A percentile compares a stretch with the other conserved stretches of the same genome.
Conservation (phyloP, 805 yeast species). For the Maudiozyma pseudohumilis region DNA sequence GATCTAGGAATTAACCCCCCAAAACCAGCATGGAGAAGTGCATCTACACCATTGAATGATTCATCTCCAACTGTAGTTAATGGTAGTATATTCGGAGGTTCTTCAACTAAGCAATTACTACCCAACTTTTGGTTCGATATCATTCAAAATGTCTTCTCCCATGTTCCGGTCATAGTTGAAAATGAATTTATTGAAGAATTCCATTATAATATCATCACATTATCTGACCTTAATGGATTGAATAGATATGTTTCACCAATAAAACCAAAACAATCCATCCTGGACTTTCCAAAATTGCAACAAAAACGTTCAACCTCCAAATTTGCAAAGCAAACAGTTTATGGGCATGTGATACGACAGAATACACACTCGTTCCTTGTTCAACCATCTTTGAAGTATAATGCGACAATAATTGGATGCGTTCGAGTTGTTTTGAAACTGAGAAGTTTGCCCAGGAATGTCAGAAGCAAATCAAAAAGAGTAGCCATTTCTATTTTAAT, state of each 20-base stretch:
- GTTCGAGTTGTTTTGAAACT: slow-evolving; percentile 1
- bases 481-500: background rate
- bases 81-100: slow-evolving; percentile 2
- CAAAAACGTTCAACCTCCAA: slow-evolving; percentile 3
- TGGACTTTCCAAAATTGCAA: slow-evolving; percentile 12
- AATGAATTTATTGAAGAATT: slow-evolving; percentile 39
- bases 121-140: slow-evolving; percentile 1
- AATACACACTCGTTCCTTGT: slow-evolving; percentile 5
- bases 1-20: too few species aligned
- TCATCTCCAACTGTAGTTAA: slow-evolving; percentile 22
- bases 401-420: slow-evolving; percentile 3
- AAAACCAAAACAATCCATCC: slow-evolving; percentile 14
- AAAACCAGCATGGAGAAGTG: too few species aligned
- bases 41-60: slow-evolving; percentile 11
- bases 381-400: slow-evolving; percentile 6
- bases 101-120: background rate
- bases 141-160: slow-evolving; percentile 6
- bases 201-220: slow-evolving; percentile 39
- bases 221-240: slow-evolving; percentile 37
- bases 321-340: slow-evolving; percentile 13
- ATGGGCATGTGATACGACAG: slow-evolving; percentile 10
- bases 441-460: background rate
- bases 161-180: slow-evolving; percentile 7
- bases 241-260: slow-evolving; percentile 21
- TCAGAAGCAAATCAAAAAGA: background rate